phyloP scores from a whole-genome alignment of 2,329 filamentous ascomycete genomes.

The Aureobasidium sp. region DNA sequence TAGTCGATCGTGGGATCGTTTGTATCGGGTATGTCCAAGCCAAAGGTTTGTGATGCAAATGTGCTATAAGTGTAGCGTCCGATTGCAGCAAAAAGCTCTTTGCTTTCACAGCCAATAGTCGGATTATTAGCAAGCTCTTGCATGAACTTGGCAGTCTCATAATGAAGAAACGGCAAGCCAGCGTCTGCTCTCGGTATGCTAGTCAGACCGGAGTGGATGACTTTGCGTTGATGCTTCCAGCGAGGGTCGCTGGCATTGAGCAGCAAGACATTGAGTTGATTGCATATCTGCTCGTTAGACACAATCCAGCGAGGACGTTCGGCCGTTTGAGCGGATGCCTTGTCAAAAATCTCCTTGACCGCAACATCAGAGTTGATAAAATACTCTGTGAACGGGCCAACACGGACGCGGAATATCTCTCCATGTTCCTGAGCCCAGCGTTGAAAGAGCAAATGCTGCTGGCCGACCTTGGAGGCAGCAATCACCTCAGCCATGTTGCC shows the following conservation, averaged over 20 bases:
- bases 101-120: neutral
- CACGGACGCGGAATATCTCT: conserved; percentile 7
- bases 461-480: neutral
- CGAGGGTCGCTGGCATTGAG: conserved; percentile 10
- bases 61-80: conserved; percentile 10
- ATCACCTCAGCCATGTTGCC: neutral
- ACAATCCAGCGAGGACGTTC: conserved; percentile 11
- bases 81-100: neutral
- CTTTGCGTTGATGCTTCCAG: conserved; percentile 10
- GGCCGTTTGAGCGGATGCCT: conserved; percentile 6
- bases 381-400: neutral
- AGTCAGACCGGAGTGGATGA: conserved; percentile 8
- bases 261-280: conserved; percentile 10
- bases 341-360: conserved; percentile 10
- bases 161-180: conserved; percentile 3
- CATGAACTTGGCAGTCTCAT: conserved; percentile 10
- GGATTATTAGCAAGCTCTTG: conserved; percentile 4
- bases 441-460: neutral
- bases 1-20: conserved; percentile 7
- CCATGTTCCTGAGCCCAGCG: conserved; percentile 7
- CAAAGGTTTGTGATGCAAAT: conserved; percentile 8
- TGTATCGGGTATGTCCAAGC: conserved; percentile 6
- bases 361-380: conserved; percentile 6
- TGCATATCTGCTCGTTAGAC: conserved; percentile 13
- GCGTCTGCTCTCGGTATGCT: conserved; percentile 11